phyloP scores from a whole-genome alignment of 257 asterid genomes.

The Rehmannia glutinosa region DNA sequence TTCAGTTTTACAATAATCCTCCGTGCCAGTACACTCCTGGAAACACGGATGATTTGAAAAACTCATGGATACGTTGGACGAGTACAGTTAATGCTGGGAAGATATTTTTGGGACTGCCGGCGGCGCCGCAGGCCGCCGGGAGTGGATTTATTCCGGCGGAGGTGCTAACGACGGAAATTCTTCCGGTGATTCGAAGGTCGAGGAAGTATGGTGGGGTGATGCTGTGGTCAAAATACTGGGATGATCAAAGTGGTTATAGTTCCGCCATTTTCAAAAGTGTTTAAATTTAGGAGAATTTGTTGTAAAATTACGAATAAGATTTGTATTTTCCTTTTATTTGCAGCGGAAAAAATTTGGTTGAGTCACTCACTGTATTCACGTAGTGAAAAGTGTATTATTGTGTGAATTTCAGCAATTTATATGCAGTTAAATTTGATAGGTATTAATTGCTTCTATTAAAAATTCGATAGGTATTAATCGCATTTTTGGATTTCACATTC shows the following conservation, averaged over 20 bases:
- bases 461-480: background rate
- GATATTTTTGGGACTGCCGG: constrained; percentile 60
- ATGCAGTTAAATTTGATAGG: too few species aligned
- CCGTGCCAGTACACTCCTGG: constrained; percentile 50
- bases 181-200: constrained; percentile 48
- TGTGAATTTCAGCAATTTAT: too few species aligned
- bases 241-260: constrained; percentile 54
- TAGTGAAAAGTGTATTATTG: too few species aligned
- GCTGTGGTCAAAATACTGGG: constrained; percentile 72
- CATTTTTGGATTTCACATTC: too few species aligned
- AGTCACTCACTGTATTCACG: too few species aligned
- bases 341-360: too few species aligned
- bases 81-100: constrained; percentile 29
- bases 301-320: too few species aligned
- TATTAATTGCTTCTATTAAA: too few species aligned
- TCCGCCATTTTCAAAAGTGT: constrained; percentile 28
- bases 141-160: constrained; percentile 60
- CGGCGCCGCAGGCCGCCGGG: constrained; percentile 58
- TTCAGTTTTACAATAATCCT: constrained; percentile 69
- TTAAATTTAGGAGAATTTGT: constrained; percentile 1
- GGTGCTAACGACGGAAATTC: constrained; percentile 34
- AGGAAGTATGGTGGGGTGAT: constrained; percentile 69
- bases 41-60: constrained; percentile 22
- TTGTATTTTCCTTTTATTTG: too few species aligned
- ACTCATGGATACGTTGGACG: constrained; percentile 53